phyloP scores from a whole-genome alignment of 192 early-diverging fungal genomes.

The Funneliformis mosseae region DNA sequence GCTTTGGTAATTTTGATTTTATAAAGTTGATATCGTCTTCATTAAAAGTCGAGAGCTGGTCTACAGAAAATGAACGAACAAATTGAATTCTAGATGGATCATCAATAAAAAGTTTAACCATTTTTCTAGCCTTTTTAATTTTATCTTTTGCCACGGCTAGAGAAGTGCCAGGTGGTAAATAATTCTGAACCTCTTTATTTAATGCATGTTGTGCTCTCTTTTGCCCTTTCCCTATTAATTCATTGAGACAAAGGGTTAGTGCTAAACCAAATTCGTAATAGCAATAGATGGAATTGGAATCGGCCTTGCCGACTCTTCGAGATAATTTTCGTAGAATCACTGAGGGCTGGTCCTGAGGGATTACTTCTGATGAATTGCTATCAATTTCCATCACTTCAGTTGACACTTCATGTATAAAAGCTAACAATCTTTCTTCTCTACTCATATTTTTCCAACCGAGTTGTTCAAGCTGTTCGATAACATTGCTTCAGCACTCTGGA shows the following conservation, averaged over 20 bases:
- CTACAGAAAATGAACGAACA: conserved; percentile 1
- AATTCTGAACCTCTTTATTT: not conserved
- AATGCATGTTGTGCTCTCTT: not conserved
- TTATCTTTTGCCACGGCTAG: not conserved
- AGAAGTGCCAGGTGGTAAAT: not conserved
- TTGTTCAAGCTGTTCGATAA: not conserved
- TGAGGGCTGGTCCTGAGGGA: not conserved
- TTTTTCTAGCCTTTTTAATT: not conserved
- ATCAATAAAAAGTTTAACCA: not conserved
- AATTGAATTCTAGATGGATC: not conserved
- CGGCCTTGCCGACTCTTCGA: not conserved
- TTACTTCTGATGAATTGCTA: not conserved
- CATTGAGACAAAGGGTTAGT: not conserved
- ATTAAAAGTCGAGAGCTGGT: not conserved
- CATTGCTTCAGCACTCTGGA: not conserved
- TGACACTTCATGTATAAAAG: not conserved
- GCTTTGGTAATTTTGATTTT: not conserved
- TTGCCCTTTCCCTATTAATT: not conserved
- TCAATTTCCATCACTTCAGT: not conserved
- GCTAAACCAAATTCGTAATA: not conserved
- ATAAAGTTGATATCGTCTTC: not conserved
- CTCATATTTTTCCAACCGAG: not conserved
- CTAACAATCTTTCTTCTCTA: not conserved
- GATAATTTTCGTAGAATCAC: not conserved
- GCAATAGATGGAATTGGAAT: not conserved